Conservation (phyloP, 257 asterid species). For the Salvia hispanica region DNA sequence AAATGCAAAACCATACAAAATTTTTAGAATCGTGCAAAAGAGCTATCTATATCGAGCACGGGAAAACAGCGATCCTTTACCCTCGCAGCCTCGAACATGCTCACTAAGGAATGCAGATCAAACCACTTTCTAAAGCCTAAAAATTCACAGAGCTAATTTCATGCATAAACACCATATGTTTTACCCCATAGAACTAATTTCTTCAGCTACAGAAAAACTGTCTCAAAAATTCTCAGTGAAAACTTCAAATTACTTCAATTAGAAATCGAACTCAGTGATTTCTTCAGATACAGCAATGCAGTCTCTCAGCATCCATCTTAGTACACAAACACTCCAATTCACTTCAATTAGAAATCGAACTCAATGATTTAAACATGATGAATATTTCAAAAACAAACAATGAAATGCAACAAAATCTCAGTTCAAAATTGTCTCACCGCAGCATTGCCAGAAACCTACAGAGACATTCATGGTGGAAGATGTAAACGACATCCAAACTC, state of each 20-base stretch:
- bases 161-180: background rate
- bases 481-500: background rate
- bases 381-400: background rate
- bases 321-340: no score
- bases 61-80: background rate
- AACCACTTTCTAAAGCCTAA: background rate
- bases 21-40: conserved; percentile 6
- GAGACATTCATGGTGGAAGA: background rate
- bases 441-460: background rate
- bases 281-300: no score
- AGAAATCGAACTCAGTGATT: no score
- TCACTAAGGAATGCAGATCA: background rate
- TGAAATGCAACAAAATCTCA: background rate
- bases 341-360: background rate
- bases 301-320: no score
- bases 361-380: background rate
- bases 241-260: no score
- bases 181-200: background rate
- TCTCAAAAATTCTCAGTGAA: no score
- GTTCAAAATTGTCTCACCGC: background rate
- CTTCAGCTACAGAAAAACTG: background rate
- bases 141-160: conserved; percentile 11
- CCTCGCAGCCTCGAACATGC: no score
- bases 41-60: conserved; percentile 1
- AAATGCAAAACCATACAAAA: background rate